These are phyloP conservation scores for Pterulicium gracile DNA, from an alignment of 1,284 basidiomycete species.

Conservation along the genomic window DNA sequence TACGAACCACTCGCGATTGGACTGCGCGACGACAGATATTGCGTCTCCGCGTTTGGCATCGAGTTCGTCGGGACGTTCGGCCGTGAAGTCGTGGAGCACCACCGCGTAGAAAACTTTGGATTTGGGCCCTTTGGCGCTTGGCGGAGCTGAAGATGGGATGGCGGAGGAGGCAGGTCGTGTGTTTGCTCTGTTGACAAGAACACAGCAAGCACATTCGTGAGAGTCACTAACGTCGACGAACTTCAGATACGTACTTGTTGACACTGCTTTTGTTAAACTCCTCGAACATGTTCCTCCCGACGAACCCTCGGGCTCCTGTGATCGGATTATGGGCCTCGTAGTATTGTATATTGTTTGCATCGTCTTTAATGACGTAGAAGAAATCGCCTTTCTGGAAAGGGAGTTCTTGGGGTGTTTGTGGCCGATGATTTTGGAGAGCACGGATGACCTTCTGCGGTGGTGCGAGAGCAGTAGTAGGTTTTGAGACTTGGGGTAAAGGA, in stretches of 20 bases:
- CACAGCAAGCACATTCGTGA: not conserved
- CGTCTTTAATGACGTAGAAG: constrained; percentile 87
- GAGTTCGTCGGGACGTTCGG: constrained; percentile 93
- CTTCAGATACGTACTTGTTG: not conserved
- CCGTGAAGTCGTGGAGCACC: constrained; percentile 91
- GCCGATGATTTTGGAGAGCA: constrained; percentile 62
- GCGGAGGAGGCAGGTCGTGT: constrained; percentile 8
- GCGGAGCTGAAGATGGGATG: constrained; percentile 18
- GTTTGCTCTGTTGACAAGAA: constrained; percentile 7
- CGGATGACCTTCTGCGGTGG: constrained; percentile 96
- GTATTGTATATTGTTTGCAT: constrained; percentile 41
- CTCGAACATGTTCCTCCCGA: constrained; percentile 81
- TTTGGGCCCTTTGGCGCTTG: constrained; percentile 25
- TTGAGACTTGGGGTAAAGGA: constrained; percentile 52
- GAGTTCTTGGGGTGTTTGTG: constrained; percentile 77
- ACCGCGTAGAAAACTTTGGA: constrained; percentile 79
- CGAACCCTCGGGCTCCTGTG: constrained; percentile 84
- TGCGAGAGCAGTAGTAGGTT: constrained; percentile 56
- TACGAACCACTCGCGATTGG: constrained; percentile 85
- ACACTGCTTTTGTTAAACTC: constrained; percentile 69
- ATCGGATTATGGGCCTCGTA: constrained; percentile 91
- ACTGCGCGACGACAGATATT: constrained; percentile 86
- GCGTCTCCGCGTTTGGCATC: constrained; percentile 91
- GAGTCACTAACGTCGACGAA: not conserved
- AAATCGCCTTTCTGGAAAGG: constrained; percentile 94